phyloP scores from a whole-genome alignment of 352 stramenopile genomes.

The Pythium utonaiense region DNA sequence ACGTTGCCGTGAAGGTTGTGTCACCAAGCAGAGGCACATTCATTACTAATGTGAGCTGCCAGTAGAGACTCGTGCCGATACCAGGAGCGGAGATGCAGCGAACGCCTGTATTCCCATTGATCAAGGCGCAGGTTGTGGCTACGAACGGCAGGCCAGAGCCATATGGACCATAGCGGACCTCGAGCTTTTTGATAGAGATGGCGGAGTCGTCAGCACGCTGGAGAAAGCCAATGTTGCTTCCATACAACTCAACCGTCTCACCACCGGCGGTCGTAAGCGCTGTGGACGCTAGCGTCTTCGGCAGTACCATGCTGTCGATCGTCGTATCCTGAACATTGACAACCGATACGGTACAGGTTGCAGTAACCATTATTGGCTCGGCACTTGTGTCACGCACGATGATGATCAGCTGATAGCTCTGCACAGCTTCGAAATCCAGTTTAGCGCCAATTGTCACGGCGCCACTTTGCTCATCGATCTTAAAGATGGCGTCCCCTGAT shows the following conservation, averaged over 20 bases:
- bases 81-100: conserved; percentile 39
- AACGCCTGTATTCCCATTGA: conserved; percentile 43
- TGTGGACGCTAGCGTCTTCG: not conserved
- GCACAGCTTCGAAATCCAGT: conserved; percentile 49
- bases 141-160: conserved; percentile 30
- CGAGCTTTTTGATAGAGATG: conserved; percentile 34
- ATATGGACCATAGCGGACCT: conserved; percentile 42
- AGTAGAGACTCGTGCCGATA: conserved; percentile 41
- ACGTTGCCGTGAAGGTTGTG: conserved; percentile 40
- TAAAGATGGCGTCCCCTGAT: conserved; percentile 18
- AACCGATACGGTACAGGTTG: conserved; percentile 9
- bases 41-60: conserved; percentile 48
- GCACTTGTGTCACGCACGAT: conserved; percentile 32
- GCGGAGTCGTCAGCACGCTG: conserved; percentile 31
- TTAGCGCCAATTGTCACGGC: conserved; percentile 27
- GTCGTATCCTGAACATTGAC: conserved; percentile 29
- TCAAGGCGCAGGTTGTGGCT: conserved; percentile 37
- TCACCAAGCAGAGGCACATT: conserved; percentile 30
- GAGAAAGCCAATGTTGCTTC: conserved; percentile 57
- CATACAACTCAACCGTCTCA: conserved; percentile 33
- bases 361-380: conserved; percentile 3
- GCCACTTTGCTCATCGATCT: conserved; percentile 30
- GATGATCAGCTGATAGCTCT: conserved; percentile 39
- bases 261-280: conserved; percentile 36
- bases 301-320: conserved; percentile 19